These are phyloP conservation scores for Coemansia sp. DNA, from an alignment of 192 early-diverging fungal genomes.

Conservation along the genomic window DNA sequence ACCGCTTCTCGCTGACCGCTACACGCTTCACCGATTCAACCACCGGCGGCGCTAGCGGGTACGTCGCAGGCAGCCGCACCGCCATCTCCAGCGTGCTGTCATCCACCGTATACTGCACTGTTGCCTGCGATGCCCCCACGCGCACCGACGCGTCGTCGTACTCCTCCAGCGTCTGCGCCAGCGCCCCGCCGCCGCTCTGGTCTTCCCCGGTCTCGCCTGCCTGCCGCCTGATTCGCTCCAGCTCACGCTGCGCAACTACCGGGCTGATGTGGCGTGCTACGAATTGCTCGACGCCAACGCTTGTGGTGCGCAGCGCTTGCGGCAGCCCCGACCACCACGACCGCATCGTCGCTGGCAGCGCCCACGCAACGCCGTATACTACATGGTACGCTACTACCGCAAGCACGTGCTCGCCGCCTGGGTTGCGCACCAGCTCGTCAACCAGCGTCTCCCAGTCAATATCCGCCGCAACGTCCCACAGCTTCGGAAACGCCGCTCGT, in stretches of 20 bases:
- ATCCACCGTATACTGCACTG: slow-evolving; percentile 42
- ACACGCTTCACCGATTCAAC: slow-evolving; percentile 47
- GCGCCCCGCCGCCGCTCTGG: neutral
- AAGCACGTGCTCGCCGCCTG: slow-evolving; percentile 21
- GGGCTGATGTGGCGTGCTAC: slow-evolving; percentile 22
- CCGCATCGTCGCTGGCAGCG: slow-evolving; percentile 36
- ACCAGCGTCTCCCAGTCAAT: slow-evolving; percentile 40
- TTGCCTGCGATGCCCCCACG: slow-evolving; percentile 20
- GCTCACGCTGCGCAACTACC: slow-evolving; percentile 13
- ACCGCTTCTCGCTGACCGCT: slow-evolving; percentile 55
- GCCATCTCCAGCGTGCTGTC: slow-evolving; percentile 54
- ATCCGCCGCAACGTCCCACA: slow-evolving; percentile 21
- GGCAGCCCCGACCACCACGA: slow-evolving; percentile 48
- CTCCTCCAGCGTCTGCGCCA: slow-evolving; percentile 35
- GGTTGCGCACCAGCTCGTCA: slow-evolving; percentile 15
- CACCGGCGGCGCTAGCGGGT: slow-evolving; percentile 42
- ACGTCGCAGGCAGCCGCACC: slow-evolving; percentile 43
- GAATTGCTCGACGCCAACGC: slow-evolving; percentile 34
- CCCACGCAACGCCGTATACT: slow-evolving; percentile 16
- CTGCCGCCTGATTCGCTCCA: slow-evolving; percentile 21
- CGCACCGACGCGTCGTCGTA: slow-evolving; percentile 38
- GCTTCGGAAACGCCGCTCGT: slow-evolving; percentile 4
- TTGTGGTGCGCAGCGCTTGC: slow-evolving; percentile 24
- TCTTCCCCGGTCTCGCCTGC: slow-evolving; percentile 7
- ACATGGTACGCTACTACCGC: slow-evolving; percentile 32